Evolutionary conservation across 371 early-diverging fungal genomes (phyloP), one percentile per base, ranked within the genome.

Genomic region (Synchytrium microbalum): DNA sequence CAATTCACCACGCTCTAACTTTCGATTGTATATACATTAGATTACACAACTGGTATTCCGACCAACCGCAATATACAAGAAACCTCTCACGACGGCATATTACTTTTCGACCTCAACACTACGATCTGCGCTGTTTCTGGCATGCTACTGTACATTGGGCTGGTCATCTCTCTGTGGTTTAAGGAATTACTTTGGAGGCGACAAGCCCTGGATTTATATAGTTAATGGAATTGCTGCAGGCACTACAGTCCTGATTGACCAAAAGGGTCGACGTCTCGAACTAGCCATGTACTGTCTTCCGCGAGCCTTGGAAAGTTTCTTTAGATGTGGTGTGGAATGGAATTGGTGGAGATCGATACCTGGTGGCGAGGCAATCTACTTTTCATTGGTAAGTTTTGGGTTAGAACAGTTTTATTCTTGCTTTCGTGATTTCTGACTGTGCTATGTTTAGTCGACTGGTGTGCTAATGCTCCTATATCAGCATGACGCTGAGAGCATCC

Each of bases 391-490:
- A n/a, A n/a, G n/a, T n/a, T n/a, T n/a, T n/a, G n/a, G n/a, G n/a
- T n/a, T n/a, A n/a, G n/a, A n/a, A n/a, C n/a, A n/a, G n/a, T n/a
- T n/a, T n/a, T n/a, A n/a, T n/a, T n/a, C n/a, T n/a, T n/a, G n/a
- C n/a, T n/a, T n/a, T n/a, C 69, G 1, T 16, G n/a, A n/a, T n/a
- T n/a, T n/a, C n/a, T n/a, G 46, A 19, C 46, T 80, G 1, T 73
- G 88, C 58, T 89, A 91, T 64, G 84, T 86, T 70, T 70, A 78
- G 0, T 80, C 91, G 0, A 89, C 88, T 82, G 92, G 88, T 28
- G 78, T 85, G 0, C 70, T 92, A 61, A 91, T 92, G 91, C 81
- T 84, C 16, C 69, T 92, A 26, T 92, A 91, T 71, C 91, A 92
- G 72, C 84, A 80, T 60, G 88, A 89, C 54, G 86, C 86, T 23